Percentiles rank a stretch among this genome's conserved stretches.
These are phyloP conservation scores for Didymella pinodella DNA, from an alignment of 2,329 filamentous ascomycete species.

Conservation along the genomic window DNA sequence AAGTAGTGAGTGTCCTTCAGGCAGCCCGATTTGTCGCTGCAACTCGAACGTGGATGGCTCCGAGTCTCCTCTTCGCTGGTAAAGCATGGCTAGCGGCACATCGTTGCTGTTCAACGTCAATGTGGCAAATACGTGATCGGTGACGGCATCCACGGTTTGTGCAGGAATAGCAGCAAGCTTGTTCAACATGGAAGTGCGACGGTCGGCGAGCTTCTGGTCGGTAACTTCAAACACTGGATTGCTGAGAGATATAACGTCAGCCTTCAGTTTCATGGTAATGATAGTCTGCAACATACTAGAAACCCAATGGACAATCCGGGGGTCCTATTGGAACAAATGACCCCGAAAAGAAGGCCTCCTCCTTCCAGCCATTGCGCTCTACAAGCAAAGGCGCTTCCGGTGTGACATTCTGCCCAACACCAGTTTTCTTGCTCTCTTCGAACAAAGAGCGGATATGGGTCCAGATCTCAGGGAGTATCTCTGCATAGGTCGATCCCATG, in stretches of 20 bases:
- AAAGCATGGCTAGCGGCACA: conserved; percentile 36
- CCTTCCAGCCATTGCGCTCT: conserved; percentile 30
- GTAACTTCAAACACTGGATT: conserved; percentile 41
- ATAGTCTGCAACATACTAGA: conserved; percentile 22
- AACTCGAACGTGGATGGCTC: conserved; percentile 24
- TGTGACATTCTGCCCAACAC: conserved; percentile 29
- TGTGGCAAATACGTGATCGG: conserved; percentile 28
- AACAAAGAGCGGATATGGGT: conserved; percentile 28
- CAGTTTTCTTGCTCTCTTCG: conserved; percentile 26
- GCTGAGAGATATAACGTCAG: background rate
- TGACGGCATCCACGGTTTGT: conserved; percentile 21
- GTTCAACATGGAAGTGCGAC: conserved; percentile 36
- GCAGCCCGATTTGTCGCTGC: conserved; percentile 33
- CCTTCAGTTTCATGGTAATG: background rate
- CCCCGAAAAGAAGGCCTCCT: conserved; percentile 38
- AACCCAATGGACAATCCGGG: conserved; percentile 28
- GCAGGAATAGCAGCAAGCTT: conserved; percentile 30
- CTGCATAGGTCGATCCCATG: conserved; percentile 34
- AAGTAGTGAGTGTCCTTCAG: conserved; percentile 32
- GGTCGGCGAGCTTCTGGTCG: conserved; percentile 32
- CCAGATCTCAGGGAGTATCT: conserved; percentile 35
- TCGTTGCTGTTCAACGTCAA: conserved; percentile 33
- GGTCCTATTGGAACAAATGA: conserved; percentile 35
- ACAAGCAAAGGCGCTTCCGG: conserved; percentile 29
- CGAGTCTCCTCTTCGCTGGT: conserved; percentile 21